These are phyloP conservation scores for Singerocomus rubriflavus DNA, from an alignment of 1,284 basidiomycete species.

Conservation along the genomic window DNA sequence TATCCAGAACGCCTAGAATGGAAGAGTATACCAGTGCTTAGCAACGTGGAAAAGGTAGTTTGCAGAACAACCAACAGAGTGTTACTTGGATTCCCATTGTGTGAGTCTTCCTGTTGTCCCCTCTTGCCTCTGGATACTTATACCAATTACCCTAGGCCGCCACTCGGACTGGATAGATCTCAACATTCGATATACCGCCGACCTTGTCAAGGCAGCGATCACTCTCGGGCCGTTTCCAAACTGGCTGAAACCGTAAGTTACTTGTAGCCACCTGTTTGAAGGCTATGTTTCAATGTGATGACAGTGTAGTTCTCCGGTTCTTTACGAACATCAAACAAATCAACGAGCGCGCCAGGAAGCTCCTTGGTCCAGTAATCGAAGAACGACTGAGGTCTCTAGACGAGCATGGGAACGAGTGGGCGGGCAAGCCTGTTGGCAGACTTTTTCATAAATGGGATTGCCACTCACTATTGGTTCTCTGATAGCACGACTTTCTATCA, in stretches of 20 bases:
- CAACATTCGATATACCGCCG: slow-evolving; percentile 33
- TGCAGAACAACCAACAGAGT: slow-evolving; percentile 36
- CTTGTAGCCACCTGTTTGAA: too few relatives aligned
- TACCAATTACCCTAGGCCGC: slow-evolving; percentile 33
- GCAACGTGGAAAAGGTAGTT: slow-evolving; percentile 24
- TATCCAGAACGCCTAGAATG: slow-evolving; percentile 24
- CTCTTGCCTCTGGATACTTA: background rate
- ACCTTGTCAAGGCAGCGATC: slow-evolving; percentile 26
- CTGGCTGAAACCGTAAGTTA: slow-evolving; percentile 38
- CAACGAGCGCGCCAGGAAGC: slow-evolving; percentile 17
- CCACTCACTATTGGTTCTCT: slow-evolving; percentile 28
- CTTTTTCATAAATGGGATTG: background rate
- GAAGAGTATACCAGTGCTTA: slow-evolving; percentile 24
- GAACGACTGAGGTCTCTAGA: slow-evolving; percentile 32
- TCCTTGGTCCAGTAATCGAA: slow-evolving; percentile 36
- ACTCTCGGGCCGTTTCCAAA: slow-evolving; percentile 37
- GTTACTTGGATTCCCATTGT: slow-evolving; percentile 41
- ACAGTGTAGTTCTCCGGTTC: slow-evolving; percentile 1
- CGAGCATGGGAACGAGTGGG: slow-evolving; percentile 22
- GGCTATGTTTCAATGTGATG: background rate
- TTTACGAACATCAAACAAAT: background rate
- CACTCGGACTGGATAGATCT: slow-evolving; percentile 38
- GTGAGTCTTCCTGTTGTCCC: slow-evolving; percentile 19
- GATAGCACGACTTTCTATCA: slow-evolving; percentile 19
- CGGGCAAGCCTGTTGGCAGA: slow-evolving; percentile 4